Conservation (phyloP, 257 asterid species). For the Coffea eugenioides region DNA sequence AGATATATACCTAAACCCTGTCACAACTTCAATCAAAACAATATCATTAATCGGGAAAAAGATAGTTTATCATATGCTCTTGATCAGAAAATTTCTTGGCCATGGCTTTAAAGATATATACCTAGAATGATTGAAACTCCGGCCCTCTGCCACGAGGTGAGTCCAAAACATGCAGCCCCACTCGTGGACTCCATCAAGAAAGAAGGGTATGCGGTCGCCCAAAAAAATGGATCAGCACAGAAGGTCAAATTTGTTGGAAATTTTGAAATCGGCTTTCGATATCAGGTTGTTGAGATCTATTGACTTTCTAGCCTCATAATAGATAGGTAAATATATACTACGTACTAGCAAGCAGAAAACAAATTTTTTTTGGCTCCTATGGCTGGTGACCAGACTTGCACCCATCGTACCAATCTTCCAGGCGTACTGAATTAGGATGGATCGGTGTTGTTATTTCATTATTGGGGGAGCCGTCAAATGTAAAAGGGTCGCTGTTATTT, state of each 20-base stretch:
- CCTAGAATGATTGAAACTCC: not conserved
- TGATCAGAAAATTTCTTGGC: not conserved
- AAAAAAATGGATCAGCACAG: not conserved
- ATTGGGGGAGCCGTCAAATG: not conserved
- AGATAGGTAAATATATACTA: not conserved
- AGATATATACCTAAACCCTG: too few species aligned
- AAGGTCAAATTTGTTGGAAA: conserved; percentile 9
- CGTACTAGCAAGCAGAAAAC: too few species aligned
- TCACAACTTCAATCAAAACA: too few species aligned
- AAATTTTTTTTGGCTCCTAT: not conserved
- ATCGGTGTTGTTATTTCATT: not conserved
- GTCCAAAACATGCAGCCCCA: conserved; percentile 3
- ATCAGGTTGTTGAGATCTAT: conserved; percentile 16
- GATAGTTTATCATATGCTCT: too few species aligned
- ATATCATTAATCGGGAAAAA: too few species aligned
- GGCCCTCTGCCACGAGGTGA: not conserved
- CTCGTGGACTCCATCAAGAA: not conserved
- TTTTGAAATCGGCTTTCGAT: not conserved
- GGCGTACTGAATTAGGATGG: not conserved
- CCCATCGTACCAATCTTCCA: not conserved
- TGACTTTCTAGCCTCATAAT: conserved; percentile 12
- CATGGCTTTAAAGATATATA: not conserved
- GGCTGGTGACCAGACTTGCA: not conserved
- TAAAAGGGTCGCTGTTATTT: not conserved
- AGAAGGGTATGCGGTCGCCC: not conserved